phyloP scores from a whole-genome alignment of 768 basidiomycete species.

The Termitomyces eurrhizus region DNA sequence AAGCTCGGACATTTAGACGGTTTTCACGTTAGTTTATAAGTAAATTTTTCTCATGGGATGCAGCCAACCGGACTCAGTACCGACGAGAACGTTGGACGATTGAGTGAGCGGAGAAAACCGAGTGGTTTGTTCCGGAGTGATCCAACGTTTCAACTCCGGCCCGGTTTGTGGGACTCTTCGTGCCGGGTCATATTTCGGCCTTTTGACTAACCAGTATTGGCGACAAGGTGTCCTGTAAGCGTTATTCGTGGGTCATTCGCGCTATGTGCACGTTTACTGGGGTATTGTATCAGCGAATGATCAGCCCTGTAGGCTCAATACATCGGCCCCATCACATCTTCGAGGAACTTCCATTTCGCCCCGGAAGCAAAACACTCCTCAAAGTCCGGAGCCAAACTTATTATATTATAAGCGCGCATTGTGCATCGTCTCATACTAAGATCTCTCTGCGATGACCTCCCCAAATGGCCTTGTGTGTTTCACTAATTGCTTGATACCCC shows the following conservation, averaged over 20 bases:
- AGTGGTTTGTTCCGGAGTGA: background rate
- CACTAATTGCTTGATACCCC: conserved; percentile 79
- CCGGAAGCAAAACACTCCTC: conserved; percentile 14
- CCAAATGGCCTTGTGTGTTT: conserved; percentile 76
- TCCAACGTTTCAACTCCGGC: no score
- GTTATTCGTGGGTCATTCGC: background rate
- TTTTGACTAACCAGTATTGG: background rate
- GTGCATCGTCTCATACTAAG: background rate
- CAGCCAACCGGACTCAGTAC: background rate
- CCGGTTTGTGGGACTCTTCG: background rate
- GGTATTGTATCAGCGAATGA: background rate
- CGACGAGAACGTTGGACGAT: background rate
- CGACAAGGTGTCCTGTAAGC: background rate
- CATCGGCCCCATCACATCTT: conserved; percentile 7
- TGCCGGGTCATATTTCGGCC: background rate
- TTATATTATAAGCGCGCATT: conserved; percentile 5
- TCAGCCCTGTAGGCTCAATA: background rate
- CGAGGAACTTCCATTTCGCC: conserved; percentile 13
- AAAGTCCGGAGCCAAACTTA: conserved; percentile 9
- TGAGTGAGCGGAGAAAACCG: background rate
- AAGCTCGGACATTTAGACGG: background rate
- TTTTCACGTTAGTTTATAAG: background rate
- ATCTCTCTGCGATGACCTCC: conserved; percentile 32
- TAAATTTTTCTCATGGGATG: background rate
- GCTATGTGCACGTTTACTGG: background rate